Conservation (phyloP, 2,329 filamentous ascomycete genomes). For the Colletotrichum tofieldiae region DNA sequence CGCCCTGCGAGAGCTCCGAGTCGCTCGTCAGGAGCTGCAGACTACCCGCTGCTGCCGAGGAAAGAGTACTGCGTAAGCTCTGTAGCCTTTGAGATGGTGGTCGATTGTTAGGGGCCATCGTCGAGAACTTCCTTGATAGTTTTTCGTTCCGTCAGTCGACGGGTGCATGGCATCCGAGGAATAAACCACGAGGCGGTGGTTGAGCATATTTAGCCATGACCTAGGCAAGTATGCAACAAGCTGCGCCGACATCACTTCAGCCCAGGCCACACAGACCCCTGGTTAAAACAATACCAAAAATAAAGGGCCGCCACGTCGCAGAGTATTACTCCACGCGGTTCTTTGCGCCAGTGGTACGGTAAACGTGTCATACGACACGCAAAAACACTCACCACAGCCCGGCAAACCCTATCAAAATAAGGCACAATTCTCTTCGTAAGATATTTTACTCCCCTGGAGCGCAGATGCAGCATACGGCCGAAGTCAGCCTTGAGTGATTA, state of each 20-base stretch:
- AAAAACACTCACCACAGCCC: neutral
- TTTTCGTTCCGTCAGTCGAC: neutral
- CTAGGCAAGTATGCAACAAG: neutral
- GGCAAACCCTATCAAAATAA: constrained; percentile 8
- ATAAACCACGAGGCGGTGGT: too few relatives aligned
- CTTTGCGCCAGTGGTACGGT: neutral
- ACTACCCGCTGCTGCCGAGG: constrained; percentile 9
- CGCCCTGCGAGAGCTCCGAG: constrained; percentile 1
- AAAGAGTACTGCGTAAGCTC: constrained; percentile 10
- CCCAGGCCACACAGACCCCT: neutral
- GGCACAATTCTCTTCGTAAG: too few relatives aligned
- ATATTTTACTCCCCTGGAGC: neutral
- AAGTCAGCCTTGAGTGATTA: neutral
- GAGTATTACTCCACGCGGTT: neutral
- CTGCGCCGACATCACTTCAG: neutral
- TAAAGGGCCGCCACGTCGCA: neutral
- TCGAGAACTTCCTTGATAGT: neutral
- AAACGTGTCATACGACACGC: neutral
- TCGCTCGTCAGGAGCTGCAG: constrained; percentile 28
- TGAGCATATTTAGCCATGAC: neutral
- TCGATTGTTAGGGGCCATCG: neutral
- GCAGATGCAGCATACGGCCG: neutral
- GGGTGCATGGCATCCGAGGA: neutral
- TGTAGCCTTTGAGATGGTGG: constrained; percentile 2
- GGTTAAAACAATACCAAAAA: neutral